Conservation (phyloP, 371 early-diverging fungal genomes). For the Mucor indicus region DNA sequence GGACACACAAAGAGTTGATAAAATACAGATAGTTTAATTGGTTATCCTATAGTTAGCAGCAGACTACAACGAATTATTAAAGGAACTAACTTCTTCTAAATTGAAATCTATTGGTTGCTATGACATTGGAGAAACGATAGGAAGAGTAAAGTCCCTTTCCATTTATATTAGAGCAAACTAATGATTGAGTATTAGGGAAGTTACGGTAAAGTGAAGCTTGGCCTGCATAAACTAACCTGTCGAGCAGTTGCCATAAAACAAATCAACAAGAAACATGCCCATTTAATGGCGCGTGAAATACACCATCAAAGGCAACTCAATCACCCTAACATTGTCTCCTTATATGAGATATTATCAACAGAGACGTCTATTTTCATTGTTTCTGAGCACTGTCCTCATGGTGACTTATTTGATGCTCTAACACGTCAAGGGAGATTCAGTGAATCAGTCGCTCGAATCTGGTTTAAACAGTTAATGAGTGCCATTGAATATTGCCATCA, state of each 20-base stretch:
- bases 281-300: conserved; percentile 76
- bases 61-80: conserved; percentile 47
- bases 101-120: conserved; percentile 47
- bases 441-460: conserved; percentile 48
- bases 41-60: conserved; percentile 34
- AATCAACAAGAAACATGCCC: conserved; percentile 79
- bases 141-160: conserved; percentile 25
- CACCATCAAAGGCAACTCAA: conserved; percentile 77
- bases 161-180: no score
- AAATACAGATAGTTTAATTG: background rate
- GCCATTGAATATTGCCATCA: conserved; percentile 80
- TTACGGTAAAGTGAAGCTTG: conserved; percentile 80
- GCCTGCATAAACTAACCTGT: conserved; percentile 67
- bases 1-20: background rate
- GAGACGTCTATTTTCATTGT: conserved; percentile 80
- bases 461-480: conserved; percentile 70
- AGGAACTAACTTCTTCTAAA: conserved; percentile 42
- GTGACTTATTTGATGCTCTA: conserved; percentile 74
- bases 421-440: conserved; percentile 48
- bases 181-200: conserved; percentile 46
- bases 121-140: conserved; percentile 45
- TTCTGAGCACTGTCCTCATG: conserved; percentile 74
- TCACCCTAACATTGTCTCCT: conserved; percentile 81
- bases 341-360: conserved; percentile 84
- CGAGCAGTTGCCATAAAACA: conserved; percentile 84